Evolutionary conservation across 2,329 filamentous ascomycete genomes (phyloP).

Genomic region (Stachybotrys chlorohalonatus): DNA sequence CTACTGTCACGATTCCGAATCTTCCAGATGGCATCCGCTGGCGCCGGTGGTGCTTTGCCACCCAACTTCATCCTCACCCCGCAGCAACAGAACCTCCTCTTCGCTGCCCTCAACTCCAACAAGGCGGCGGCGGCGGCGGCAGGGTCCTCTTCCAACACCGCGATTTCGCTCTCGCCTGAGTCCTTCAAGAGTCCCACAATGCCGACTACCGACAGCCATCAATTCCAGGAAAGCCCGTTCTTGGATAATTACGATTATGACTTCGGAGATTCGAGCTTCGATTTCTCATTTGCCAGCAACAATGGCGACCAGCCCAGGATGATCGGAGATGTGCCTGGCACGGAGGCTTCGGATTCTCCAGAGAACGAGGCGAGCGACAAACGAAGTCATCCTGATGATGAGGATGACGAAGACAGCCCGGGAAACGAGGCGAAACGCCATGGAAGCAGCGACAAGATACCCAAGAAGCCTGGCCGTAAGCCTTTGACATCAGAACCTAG

Average conservation of each 20-base stretch:
- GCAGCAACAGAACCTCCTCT: conserved; percentile 67
- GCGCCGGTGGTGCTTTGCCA: conserved; percentile 30
- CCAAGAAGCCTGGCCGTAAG: conserved; percentile 95
- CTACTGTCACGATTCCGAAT: background rate
- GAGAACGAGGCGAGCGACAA: conserved; percentile 53
- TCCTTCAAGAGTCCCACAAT: conserved; percentile 41
- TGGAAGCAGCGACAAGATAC: conserved; percentile 73
- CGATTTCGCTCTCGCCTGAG: conserved; percentile 35
- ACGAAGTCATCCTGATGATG: conserved; percentile 61
- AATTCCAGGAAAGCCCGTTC: conserved; percentile 68
- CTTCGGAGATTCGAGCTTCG: conserved; percentile 68
- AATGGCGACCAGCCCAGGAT: conserved; percentile 48
- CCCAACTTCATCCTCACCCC: conserved; percentile 61
- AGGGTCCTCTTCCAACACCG: conserved; percentile 24
- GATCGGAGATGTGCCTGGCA: conserved; percentile 66
- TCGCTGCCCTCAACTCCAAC: conserved; percentile 69
- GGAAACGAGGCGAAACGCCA: conserved; percentile 56
- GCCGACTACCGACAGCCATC: conserved; percentile 25
- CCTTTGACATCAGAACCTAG: conserved; percentile 92
- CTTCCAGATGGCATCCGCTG: conserved; percentile 40
- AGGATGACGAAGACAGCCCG: conserved; percentile 49
- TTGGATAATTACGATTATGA: conserved; percentile 70
- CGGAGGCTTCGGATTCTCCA: conserved; percentile 47
- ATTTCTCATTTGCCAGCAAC: conserved; percentile 46
- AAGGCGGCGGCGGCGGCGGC: conserved; percentile 23